These are phyloP conservation scores for Aspergillus campestris DNA, from an alignment of 495 filamentous ascomycete species.

Conservation along the genomic window DNA sequence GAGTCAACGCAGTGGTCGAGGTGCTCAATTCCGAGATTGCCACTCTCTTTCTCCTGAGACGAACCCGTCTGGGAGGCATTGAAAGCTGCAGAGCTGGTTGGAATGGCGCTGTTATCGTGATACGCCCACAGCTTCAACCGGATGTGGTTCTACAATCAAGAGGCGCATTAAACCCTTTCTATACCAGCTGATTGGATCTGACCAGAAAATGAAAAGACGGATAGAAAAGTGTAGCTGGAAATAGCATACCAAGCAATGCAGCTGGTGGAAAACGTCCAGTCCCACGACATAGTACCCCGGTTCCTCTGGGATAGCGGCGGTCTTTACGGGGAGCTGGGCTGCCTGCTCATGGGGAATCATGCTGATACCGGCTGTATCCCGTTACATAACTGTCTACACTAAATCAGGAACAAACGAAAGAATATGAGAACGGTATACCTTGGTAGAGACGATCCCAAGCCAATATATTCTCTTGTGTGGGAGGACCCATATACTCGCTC, in stretches of 20 bases:
- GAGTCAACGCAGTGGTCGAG: constrained; percentile 20
- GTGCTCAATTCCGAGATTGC: constrained; percentile 4
- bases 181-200: no score
- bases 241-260: constrained; percentile 20
- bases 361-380: constrained; percentile 12
- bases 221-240: not conserved
- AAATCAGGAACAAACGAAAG: no score
- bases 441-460: constrained; percentile 12
- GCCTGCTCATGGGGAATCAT: constrained; percentile 13
- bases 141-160: constrained; percentile 4
- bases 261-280: constrained; percentile 21
- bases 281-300: constrained; percentile 11
- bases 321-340: constrained; percentile 8
- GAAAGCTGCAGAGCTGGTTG: no score
- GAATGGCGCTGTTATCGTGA: not conserved
- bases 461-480: constrained; percentile 3
- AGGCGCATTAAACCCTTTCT: not conserved
- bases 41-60: not conserved
- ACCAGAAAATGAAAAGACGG: not conserved
- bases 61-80: no score
- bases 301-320: constrained; percentile 7
- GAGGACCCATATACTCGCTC: constrained; percentile 6
- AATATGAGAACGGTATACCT: not conserved
- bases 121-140: constrained; percentile 2
- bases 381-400: no score